Evolutionary conservation across 495 filamentous ascomycete genomes (phyloP).

Genomic region (Acidiella bohemica): DNA sequence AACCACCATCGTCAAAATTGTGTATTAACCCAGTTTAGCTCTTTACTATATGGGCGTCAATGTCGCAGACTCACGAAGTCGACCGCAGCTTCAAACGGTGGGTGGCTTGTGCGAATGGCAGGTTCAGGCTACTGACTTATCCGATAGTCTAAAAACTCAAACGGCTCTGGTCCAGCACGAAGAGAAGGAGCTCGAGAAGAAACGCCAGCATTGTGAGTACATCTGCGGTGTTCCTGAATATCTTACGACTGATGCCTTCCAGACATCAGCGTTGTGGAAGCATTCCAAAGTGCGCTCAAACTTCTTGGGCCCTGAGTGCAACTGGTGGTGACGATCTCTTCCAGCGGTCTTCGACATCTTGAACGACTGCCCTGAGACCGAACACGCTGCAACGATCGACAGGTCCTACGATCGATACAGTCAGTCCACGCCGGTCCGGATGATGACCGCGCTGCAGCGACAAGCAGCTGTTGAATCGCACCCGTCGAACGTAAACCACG

Average conservation of each 20-base stretch:
- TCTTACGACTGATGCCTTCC: not conserved
- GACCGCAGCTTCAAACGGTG: constrained; percentile 20
- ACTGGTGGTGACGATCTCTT: constrained; percentile 5
- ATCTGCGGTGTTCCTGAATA: not conserved
- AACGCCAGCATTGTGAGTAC: constrained; percentile 19
- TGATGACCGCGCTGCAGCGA: too few species aligned
- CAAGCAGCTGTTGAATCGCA: too few species aligned
- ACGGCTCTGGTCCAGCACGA: constrained; percentile 15
- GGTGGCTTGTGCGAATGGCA: not conserved
- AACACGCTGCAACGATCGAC: too few species aligned
- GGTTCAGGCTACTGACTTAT: not conserved
- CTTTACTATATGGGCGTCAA: constrained; percentile 15
- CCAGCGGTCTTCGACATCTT: not conserved
- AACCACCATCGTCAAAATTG: not conserved
- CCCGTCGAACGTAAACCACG: too few species aligned
- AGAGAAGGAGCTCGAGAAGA: constrained; percentile 19
- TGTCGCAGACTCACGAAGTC: constrained; percentile 9
- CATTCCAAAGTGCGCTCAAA: constrained; percentile 13
- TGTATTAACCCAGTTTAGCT: constrained; percentile 3
- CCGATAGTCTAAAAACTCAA: constrained; percentile 19
- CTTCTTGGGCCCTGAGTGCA: constrained; percentile 5
- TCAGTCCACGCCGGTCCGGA: too few species aligned
- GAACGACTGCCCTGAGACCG: constrained; percentile 3
- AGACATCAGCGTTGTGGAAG: constrained; percentile 14
- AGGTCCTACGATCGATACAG: not conserved